Percentiles rank a stretch among this genome's conserved stretches.
These are phyloP conservation scores for Avena sativa DNA, from an alignment of 176 grass and related monocot species.

Conservation along the genomic window DNA sequence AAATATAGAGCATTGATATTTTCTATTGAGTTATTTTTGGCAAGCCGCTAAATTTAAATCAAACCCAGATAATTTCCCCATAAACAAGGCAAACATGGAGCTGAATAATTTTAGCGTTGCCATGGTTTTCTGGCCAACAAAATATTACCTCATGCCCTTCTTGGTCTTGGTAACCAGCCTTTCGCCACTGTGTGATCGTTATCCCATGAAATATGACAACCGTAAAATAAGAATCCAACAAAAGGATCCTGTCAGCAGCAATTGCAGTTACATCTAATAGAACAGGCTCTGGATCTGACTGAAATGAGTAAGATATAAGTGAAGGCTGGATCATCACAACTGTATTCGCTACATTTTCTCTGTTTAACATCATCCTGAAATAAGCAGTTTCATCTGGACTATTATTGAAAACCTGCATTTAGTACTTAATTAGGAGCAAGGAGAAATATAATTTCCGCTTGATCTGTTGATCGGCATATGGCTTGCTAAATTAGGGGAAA, in stretches of 20 bases:
- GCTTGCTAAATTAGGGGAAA: slow-evolving; percentile 8
- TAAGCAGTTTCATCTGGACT: slow-evolving; percentile 96
- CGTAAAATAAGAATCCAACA: slow-evolving; percentile 91
- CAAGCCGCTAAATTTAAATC: slow-evolving; percentile 20
- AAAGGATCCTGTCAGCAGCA: slow-evolving; percentile 83
- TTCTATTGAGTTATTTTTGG: neutral
- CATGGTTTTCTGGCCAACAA: neutral
- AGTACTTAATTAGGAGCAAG: slow-evolving; percentile 39
- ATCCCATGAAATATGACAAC: slow-evolving; percentile 83
- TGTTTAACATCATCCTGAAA: slow-evolving; percentile 85
- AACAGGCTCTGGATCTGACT: slow-evolving; percentile 71
- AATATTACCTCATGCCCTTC: slow-evolving; percentile 83
- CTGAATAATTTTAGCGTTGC: slow-evolving; percentile 1
- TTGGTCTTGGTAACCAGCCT: slow-evolving; percentile 94
- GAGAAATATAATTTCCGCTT: slow-evolving; percentile 10
- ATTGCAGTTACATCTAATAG: slow-evolving; percentile 87
- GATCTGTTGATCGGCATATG: slow-evolving; percentile 35
- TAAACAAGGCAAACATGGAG: slow-evolving; percentile 23
- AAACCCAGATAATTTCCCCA: slow-evolving; percentile 10
- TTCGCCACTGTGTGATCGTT: slow-evolving; percentile 87
- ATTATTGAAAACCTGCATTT: slow-evolving; percentile 83
- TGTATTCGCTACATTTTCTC: slow-evolving; percentile 74
- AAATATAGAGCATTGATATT: neutral
- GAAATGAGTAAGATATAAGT: slow-evolving; percentile 84
- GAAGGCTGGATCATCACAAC: slow-evolving; percentile 95